Evolutionary conservation across 495 filamentous ascomycete genomes (phyloP), one percentile per base, ranked within the genome.

Genomic region (Talaromyces thailandensis): DNA sequence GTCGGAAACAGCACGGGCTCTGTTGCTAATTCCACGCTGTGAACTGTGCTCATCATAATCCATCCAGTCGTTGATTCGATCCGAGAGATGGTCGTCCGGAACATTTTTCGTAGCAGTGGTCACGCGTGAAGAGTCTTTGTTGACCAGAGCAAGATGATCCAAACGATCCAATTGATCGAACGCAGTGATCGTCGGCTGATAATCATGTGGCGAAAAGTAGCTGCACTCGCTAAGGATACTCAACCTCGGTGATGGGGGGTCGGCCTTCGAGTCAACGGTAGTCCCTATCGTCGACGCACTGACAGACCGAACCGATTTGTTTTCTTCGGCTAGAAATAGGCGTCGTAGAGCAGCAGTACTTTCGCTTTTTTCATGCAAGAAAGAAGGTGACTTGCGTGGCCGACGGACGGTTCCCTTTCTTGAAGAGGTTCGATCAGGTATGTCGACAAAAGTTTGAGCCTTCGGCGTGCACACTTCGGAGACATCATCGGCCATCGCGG

Each of bases 211-310:
- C 67, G 85, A 87, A 11, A 89, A 66, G 64, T 92, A 90, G 31
- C 88, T 91, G 66, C 88, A 90, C 71, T 93, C 88, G 67, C 89
- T 92, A 28, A 93, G 79, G 18, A 90, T 80, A 64, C 90, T 93
- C 21, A 92, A 74, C 55, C 87, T 81, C 7, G 88, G 88, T 56
- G 88, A 90, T 55, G 65, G 71, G 0, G 73, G 68, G 14, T 77
- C 75, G 4, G 61, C 40, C 2, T 60, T 71, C 4, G 76, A 76
- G 43, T 74, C 64, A 28, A 70, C 64, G 60, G 75, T 79, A 58
- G 73, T 76, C 6, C 70, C 75, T 58, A 66, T 76, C 31, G 71
- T 76, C 16, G 75, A 65, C 58, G 63, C 66, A 62, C 68, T 77
- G 62, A 66, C 23, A 40, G 56, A 70, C 56, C 65, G 64, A 23